Evolutionary conservation across 2,329 filamentous ascomycete species (phyloP).

Genomic region (Cyphellophora attinorum): DNA sequence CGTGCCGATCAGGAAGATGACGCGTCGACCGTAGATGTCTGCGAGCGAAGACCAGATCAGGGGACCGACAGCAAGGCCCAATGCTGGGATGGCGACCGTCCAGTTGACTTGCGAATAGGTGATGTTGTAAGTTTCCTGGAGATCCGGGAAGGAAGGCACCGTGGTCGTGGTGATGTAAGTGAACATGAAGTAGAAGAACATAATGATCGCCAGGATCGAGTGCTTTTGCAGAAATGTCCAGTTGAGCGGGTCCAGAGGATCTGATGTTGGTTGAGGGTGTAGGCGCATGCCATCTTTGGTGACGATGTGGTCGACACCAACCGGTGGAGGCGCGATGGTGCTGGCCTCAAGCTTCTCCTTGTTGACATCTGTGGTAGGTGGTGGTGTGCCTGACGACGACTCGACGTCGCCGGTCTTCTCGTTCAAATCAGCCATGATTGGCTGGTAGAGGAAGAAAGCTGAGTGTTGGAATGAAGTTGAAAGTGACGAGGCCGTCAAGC

Average conservation of each 20-base stretch:
- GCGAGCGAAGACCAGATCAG: conserved; percentile 40
- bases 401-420: conserved; percentile 5
- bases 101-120: conserved; percentile 42
- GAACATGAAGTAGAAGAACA: conserved; percentile 48
- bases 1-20: conserved; percentile 39
- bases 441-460: too few relatives aligned
- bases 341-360: conserved; percentile 14
- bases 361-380: not conserved
- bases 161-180: conserved; percentile 50
- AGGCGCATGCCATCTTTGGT: conserved; percentile 22
- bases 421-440: conserved; percentile 6
- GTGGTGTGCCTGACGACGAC: not conserved
- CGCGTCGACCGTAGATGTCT: conserved; percentile 44
- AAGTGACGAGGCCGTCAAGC: too few relatives aligned
- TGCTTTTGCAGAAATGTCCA: conserved; percentile 41
- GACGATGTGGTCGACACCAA: conserved; percentile 9
- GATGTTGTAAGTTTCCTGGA: conserved; percentile 38
- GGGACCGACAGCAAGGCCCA: conserved; percentile 43
- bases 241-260: conserved; percentile 46
- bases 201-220: conserved; percentile 41
- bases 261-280: conserved; percentile 34
- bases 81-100: conserved; percentile 43
- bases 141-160: conserved; percentile 42
- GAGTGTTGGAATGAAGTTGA: too few relatives aligned
- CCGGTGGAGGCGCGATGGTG: conserved; percentile 7